A percentile compares a stretch with the other conserved stretches of the same genome.
phyloP scores from a whole-genome alignment of 768 basidiomycete species.

The Gelatoporia subvermispora region DNA sequence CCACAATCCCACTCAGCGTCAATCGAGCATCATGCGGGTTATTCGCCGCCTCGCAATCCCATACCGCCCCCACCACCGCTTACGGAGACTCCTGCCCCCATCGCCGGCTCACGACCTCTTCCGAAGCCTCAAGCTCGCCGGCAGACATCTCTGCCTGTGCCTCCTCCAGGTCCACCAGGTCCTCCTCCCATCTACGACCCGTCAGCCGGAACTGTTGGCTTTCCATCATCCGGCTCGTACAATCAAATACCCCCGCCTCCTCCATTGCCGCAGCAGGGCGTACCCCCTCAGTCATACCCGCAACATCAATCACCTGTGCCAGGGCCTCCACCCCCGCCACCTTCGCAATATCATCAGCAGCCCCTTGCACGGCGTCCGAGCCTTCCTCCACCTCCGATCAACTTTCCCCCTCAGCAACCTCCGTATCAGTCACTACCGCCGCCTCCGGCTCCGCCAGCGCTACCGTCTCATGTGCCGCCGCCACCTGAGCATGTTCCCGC shows the following conservation, averaged over 20 bases:
- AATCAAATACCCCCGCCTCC: conserved; percentile 18
- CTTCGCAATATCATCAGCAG: conserved; percentile 3
- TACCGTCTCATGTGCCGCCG: conserved; percentile 14
- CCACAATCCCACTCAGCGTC: conserved; percentile 30
- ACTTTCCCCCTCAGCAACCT: conserved; percentile 15
- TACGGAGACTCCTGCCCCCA: conserved; percentile 17
- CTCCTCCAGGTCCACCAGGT: conserved; percentile 5
- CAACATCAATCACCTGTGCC: conserved; percentile 6
- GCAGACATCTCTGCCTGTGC: conserved; percentile 18
- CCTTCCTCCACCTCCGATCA: conserved; percentile 34
- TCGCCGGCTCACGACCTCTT: conserved; percentile 14
- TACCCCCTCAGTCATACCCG: conserved; percentile 5
- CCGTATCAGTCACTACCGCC: conserved; percentile 15
- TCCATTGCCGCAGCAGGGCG: conserved; percentile 9
- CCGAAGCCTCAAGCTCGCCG: conserved; percentile 13
- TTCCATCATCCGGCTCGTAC: conserved; percentile 7
- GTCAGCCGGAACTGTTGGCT: not conserved
- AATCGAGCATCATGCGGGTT: conserved; percentile 21
- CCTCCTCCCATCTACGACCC: not conserved
- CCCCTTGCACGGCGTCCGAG: conserved; percentile 35
- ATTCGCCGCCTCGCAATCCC: conserved; percentile 28
- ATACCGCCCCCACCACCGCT: conserved; percentile 34
- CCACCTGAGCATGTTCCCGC: conserved; percentile 1
- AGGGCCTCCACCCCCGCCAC: conserved; percentile 16
- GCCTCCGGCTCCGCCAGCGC: conserved; percentile 18